phyloP scores from a whole-genome alignment of 495 filamentous ascomycete species.

The Symbiotaphrina buchneri region DNA sequence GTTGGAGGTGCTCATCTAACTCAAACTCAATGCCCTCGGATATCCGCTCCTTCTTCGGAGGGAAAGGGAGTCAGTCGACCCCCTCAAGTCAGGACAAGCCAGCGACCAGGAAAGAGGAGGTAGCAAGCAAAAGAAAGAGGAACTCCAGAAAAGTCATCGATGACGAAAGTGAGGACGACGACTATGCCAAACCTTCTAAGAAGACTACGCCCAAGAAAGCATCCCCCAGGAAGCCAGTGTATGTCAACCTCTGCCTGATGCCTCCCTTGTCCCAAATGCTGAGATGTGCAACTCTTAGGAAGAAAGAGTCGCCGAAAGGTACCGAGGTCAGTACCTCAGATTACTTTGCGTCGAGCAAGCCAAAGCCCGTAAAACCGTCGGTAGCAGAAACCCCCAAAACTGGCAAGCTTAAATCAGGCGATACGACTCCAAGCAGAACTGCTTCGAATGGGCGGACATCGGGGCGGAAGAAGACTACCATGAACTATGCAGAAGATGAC shows the following conservation, averaged over 20 bases:
- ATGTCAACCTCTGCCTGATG: conserved; percentile 1
- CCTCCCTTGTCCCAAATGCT: neutral
- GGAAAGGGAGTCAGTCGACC: conserved; percentile 22
- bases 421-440: neutral
- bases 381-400: conserved; percentile 6
- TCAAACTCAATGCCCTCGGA: conserved; percentile 37
- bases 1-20: neutral
- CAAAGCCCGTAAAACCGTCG: conserved; percentile 10
- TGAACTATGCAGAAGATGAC: conserved; percentile 13
- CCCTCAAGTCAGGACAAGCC: conserved; percentile 1
- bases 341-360: conserved; percentile 36
- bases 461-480: conserved; percentile 12
- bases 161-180: conserved; percentile 59
- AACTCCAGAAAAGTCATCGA: conserved; percentile 48
- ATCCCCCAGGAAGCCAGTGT: conserved; percentile 16
- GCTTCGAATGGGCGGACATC: conserved; percentile 1
- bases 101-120: conserved; percentile 1
- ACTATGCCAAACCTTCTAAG: conserved; percentile 13
- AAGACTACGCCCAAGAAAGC: conserved; percentile 21
- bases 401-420: neutral
- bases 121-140: conserved; percentile 15
- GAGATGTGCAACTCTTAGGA: conserved; percentile 11
- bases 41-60: conserved; percentile 62
- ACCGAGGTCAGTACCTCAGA: conserved; percentile 32
- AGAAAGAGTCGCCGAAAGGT: conserved; percentile 20